phyloP scores from a whole-genome alignment of 495 filamentous ascomycete genomes.

The Margaritispora aquatica region DNA sequence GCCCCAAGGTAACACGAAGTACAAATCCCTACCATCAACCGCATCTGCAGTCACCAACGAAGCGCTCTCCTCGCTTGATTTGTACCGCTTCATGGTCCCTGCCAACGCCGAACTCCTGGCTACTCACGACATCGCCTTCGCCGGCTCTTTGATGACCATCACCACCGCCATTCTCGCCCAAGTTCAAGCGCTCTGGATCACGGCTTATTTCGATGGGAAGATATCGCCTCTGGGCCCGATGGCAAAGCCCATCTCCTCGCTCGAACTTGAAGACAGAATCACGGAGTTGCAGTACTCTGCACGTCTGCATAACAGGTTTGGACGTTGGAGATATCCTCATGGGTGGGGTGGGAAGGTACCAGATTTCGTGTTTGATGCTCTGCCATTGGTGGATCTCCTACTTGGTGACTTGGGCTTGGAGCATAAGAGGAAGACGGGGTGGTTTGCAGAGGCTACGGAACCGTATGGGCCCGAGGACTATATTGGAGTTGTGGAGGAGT shows the following conservation, averaged over 20 bases:
- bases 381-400: slow-evolving; percentile 62
- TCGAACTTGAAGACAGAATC: slow-evolving; percentile 9
- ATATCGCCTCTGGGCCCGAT: not conserved
- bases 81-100: slow-evolving; percentile 69
- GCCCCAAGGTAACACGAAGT: slow-evolving; percentile 36
- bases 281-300: slow-evolving; percentile 45
- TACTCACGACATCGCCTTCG: slow-evolving; percentile 58
- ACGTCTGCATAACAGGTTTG: slow-evolving; percentile 58
- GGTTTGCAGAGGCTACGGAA: slow-evolving; percentile 38
- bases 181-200: slow-evolving; percentile 65
- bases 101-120: slow-evolving; percentile 42
- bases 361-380: slow-evolving; percentile 65
- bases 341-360: slow-evolving; percentile 58
- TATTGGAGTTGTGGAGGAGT: slow-evolving; percentile 11
- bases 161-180: slow-evolving; percentile 58
- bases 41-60: slow-evolving; percentile 25
- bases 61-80: slow-evolving; percentile 37
- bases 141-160: slow-evolving; percentile 59
- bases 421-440: not conserved
- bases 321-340: slow-evolving; percentile 60
- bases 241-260: not conserved
- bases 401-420: slow-evolving; percentile 1
- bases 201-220: slow-evolving; percentile 49
- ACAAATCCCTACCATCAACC: slow-evolving; percentile 29
- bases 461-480: slow-evolving; percentile 59